Evolutionary conservation across 2,329 filamentous ascomycete genomes (phyloP), one percentile per base, ranked within the genome.

Genomic region (Torrubiella hemipterigena): DNA sequence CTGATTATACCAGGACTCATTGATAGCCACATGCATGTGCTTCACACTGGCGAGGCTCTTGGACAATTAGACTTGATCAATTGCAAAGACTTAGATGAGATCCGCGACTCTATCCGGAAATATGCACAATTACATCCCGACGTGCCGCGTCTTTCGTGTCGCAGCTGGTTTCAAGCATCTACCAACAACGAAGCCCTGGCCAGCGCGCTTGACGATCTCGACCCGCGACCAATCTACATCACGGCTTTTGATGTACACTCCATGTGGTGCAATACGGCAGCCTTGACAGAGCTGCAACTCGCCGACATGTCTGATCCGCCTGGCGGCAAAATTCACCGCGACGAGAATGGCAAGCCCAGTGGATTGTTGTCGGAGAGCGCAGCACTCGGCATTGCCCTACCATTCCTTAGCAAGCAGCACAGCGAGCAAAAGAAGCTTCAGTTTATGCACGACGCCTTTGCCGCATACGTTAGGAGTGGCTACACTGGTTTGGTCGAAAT

Each of bases 401-500:
- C 61, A 4, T 52, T 53, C 32, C 46, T 63, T 4, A 54, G 56
- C 6, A 42, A 48, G 5, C 49, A 53, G 1, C 38, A 54, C 4
- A 48, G 52, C 4, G 44, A 55, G 8, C 45, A 54, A 5, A 54
- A 64, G 27, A 57, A 59, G 19, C 44, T 54, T 13, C 45, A 46
- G 3, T 51, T 55, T 2, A 43, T 64, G 10, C 40, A 39, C 7
- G 52, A 53, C 2, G 61, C 58, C 0, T 49, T 64, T 19, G 34
- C 44, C 3, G 52, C 52, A 5, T 64, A 63, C 30, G 52, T 52
- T 31, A 38, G 45, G 2, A 54, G 53, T 2, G 61, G 61, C 6
- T 59, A 56, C 29, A 65, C 61, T 2, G 58, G 60, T 0, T 47
- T 59, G 9, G 49, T 64, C 3, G 61, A 65, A 13, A 65, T 65